Conservation (phyloP, 2,329 filamentous ascomycete species). For the Stylonectria norvegica region DNA sequence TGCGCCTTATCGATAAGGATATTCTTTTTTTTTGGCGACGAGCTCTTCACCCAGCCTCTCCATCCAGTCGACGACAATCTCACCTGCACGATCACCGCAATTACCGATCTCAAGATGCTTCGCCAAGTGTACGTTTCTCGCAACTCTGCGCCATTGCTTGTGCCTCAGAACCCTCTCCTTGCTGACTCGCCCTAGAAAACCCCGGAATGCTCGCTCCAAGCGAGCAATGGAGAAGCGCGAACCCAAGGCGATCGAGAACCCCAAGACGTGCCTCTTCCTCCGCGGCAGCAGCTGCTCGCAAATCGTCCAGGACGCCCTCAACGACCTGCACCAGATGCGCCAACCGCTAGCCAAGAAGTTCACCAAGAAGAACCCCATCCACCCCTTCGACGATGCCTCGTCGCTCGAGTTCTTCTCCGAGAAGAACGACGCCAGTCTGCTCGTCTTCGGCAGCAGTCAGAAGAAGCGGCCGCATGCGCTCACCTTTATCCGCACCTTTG, state of each 20-base stretch:
- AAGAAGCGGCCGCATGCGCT: constrained; percentile 96
- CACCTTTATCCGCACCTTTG: constrained; percentile 78
- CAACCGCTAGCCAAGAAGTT: constrained; percentile 85
- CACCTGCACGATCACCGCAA: constrained; percentile 10
- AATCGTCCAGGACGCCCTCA: constrained; percentile 76
- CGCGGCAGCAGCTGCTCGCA: constrained; percentile 83
- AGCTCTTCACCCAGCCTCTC: constrained; percentile 12
- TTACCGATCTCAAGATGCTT: constrained; percentile 38
- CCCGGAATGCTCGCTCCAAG: constrained; percentile 80
- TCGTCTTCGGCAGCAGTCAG: constrained; percentile 78
- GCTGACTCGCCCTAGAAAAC: constrained; percentile 43
- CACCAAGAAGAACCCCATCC: constrained; percentile 93
- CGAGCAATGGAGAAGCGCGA: constrained; percentile 90
- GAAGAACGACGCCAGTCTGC: constrained; percentile 88
- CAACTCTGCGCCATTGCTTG: not conserved
- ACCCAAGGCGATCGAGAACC: constrained; percentile 83
- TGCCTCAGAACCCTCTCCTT: not conserved
- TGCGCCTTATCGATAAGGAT: constrained; percentile 35
- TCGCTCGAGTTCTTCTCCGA: constrained; percentile 93
- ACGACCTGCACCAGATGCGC: constrained; percentile 80
- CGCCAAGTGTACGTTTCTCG: constrained; percentile 43
- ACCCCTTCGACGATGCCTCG: constrained; percentile 86
- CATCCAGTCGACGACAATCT: constrained; percentile 7
- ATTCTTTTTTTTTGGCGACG: constrained; percentile 25
- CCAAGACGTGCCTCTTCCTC: constrained; percentile 86